These are phyloP conservation scores for Lactarius akahatsu DNA, from an alignment of 768 basidiomycete genomes.

Conservation along the genomic window DNA sequence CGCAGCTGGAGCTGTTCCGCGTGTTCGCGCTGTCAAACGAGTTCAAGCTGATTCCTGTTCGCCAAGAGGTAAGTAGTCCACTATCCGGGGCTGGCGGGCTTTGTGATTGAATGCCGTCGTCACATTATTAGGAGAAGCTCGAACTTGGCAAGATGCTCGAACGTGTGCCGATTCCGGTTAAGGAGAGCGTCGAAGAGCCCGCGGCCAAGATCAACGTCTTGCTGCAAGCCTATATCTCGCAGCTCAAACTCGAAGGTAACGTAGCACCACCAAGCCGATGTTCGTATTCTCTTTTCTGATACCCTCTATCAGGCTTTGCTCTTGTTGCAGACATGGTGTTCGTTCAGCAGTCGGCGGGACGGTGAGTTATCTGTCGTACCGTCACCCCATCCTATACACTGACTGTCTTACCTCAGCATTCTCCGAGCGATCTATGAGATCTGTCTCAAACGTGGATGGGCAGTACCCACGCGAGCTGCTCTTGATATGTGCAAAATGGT, in stretches of 20 bases:
- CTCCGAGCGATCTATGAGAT: slow-evolving; percentile 97
- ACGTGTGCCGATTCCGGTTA: slow-evolving; percentile 94
- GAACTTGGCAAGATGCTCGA: slow-evolving; percentile 89
- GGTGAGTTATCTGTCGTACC: slow-evolving; percentile 43
- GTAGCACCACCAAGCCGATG: slow-evolving; percentile 15
- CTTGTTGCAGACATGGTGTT: slow-evolving; percentile 93
- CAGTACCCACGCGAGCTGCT: slow-evolving; percentile 86
- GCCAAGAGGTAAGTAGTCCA: slow-evolving; percentile 52
- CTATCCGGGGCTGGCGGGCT: slow-evolving; percentile 13
- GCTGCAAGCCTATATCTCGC: slow-evolving; percentile 91
- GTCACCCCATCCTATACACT: slow-evolving; percentile 10
- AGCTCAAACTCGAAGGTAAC: slow-evolving; percentile 83
- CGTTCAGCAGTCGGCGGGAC: slow-evolving; percentile 95
- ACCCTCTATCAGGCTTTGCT: slow-evolving; percentile 59
- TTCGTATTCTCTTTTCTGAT: background rate
- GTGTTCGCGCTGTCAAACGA: slow-evolving; percentile 96
- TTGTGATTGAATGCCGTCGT: background rate
- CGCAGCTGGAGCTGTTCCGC: slow-evolving; percentile 85
- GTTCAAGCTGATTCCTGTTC: slow-evolving; percentile 88
- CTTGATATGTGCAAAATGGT: slow-evolving; percentile 97
- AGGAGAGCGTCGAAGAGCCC: slow-evolving; percentile 94
- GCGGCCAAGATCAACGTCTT: slow-evolving; percentile 97
- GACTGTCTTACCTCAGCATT: slow-evolving; percentile 50
- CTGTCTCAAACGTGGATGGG: slow-evolving; percentile 98
- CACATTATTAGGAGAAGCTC: slow-evolving; percentile 64